Evolutionary conservation across 2,329 filamentous ascomycete species (phyloP).

Genomic region (Hysterium pulicare): DNA sequence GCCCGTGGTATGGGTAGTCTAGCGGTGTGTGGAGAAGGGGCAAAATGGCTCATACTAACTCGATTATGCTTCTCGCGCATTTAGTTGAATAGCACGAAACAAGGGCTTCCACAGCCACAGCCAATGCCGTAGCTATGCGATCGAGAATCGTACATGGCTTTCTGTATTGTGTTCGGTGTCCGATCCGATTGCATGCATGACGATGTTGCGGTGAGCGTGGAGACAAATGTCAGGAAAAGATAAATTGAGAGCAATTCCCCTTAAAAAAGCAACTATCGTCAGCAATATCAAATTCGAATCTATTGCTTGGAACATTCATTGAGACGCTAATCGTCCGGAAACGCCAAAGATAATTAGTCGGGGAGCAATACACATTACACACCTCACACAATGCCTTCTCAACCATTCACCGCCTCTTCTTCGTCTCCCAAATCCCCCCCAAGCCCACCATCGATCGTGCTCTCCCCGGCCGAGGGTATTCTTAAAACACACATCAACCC

Average conservation of each 20-base stretch:
- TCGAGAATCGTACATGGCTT: background rate
- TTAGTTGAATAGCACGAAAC: background rate
- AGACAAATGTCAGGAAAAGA: background rate
- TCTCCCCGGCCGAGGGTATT: slow-evolving; percentile 40
- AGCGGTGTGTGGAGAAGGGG: background rate
- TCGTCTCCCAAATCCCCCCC: slow-evolving; percentile 29
- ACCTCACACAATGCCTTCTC: slow-evolving; percentile 32
- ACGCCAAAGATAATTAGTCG: background rate
- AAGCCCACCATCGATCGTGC: slow-evolving; percentile 36
- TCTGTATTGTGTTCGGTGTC: background rate
- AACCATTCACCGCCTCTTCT: slow-evolving; percentile 37
- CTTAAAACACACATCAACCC: slow-evolving; percentile 35
- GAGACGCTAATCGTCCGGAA: background rate
- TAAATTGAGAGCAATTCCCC: background rate
- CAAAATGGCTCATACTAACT: background rate
- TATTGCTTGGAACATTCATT: background rate
- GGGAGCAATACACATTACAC: background rate
- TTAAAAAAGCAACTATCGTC: background rate
- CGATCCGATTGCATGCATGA: background rate
- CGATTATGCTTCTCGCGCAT: background rate
- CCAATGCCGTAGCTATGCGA: background rate
- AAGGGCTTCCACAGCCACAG: background rate
- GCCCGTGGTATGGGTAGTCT: background rate
- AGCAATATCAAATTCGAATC: background rate
- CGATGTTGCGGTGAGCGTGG: background rate